Conservation (phyloP, 2,329 filamentous ascomycete genomes). For the Colletotrichum australisinense region DNA sequence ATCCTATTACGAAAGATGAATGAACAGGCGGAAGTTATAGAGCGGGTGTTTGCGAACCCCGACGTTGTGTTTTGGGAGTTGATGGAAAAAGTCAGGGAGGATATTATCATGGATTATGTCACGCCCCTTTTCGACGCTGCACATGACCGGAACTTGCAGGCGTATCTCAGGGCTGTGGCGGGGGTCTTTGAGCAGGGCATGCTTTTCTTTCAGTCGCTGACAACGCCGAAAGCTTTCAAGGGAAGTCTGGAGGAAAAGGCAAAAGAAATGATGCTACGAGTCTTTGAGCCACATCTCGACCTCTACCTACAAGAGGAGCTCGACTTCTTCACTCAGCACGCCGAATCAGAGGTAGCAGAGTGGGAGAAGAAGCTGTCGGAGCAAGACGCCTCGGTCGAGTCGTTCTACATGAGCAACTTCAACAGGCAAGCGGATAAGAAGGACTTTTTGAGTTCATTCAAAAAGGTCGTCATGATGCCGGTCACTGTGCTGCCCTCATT, state of each 20-base stretch:
- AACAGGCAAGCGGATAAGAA: constrained; percentile 96
- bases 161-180: constrained; percentile 87
- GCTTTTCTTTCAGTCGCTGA: constrained; percentile 79
- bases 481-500: constrained; percentile 88
- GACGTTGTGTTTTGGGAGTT: constrained; percentile 81
- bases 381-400: constrained; percentile 90
- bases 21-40: constrained; percentile 84
- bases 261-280: constrained; percentile 73
- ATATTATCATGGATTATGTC: constrained; percentile 87
- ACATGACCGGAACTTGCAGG: constrained; percentile 78
- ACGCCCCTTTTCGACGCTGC: constrained; percentile 89
- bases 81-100: constrained; percentile 84
- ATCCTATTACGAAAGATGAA: constrained; percentile 80
- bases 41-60: constrained; percentile 81
- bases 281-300: constrained; percentile 95
- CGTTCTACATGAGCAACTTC: constrained; percentile 95
- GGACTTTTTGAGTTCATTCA: constrained; percentile 96
- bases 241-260: constrained; percentile 73
- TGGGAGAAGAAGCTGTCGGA: constrained; percentile 96
- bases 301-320: constrained; percentile 93
- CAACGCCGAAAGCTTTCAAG: constrained; percentile 72
- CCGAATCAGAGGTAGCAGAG: constrained; percentile 79
- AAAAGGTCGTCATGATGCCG: constrained; percentile 99
- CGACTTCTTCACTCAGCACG: constrained; percentile 82
- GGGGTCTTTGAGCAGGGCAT: constrained; percentile 89